phyloP scores from a whole-genome alignment of 371 early-diverging fungal genomes.

The Apophysomyces ossiformis region DNA sequence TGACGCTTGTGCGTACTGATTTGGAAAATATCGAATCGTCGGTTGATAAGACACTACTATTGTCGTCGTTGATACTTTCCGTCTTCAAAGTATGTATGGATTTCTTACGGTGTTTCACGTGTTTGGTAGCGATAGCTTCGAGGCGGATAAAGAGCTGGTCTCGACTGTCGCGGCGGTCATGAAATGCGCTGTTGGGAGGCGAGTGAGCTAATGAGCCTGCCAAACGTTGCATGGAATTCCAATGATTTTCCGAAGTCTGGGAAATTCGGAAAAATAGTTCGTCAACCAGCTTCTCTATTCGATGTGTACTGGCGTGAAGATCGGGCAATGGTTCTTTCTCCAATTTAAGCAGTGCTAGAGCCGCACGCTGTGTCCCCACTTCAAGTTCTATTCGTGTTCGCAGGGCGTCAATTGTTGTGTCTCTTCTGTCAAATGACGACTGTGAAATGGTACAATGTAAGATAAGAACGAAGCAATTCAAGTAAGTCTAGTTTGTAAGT shows the following conservation, averaged over 20 bases:
- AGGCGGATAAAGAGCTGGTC: neutral
- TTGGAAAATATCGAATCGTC: conserved; percentile 22
- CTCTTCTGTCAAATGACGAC: neutral
- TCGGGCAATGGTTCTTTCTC: neutral
- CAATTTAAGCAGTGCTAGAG: neutral
- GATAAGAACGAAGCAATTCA: neutral
- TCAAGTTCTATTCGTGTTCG: conserved; percentile 5
- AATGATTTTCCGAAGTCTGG: neutral
- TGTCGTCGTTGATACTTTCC: conserved; percentile 15
- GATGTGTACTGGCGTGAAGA: neutral
- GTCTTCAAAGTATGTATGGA: neutral
- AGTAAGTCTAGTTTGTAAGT: neutral
- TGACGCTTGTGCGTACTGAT: conserved; percentile 26
- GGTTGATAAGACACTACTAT: conserved; percentile 18
- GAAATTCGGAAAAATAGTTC: neutral
- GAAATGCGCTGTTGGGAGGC: neutral
- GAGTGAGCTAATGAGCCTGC: conserved; percentile 25
- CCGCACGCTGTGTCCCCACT: neutral
- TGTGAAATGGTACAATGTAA: neutral
- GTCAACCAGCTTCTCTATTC: neutral
- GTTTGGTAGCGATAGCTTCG: neutral
- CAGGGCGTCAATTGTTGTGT: neutral
- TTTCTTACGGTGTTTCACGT: neutral
- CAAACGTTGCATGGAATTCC: conserved; percentile 26
- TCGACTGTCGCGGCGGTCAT: neutral